A percentile compares a stretch with the other conserved stretches of the same genome.
These are phyloP conservation scores for Cladosporium colombiae DNA, from an alignment of 2,329 filamentous ascomycete species.

Conservation along the genomic window DNA sequence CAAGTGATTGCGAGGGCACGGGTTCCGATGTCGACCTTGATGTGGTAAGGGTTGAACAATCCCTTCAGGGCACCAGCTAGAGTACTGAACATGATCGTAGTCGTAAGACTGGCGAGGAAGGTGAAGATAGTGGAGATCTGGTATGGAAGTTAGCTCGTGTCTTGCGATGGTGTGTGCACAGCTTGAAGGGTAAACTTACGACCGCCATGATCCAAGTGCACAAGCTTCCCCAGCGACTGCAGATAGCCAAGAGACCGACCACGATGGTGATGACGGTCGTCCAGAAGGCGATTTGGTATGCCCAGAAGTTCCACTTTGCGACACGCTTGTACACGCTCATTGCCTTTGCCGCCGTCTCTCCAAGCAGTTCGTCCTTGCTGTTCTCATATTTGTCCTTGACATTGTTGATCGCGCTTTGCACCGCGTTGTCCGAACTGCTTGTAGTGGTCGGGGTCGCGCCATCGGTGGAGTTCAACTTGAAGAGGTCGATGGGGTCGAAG, in stretches of 20 bases:
- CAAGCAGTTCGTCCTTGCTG: conserved; percentile 52
- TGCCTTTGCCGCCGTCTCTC: conserved; percentile 64
- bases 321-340: conserved; percentile 73
- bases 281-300: conserved; percentile 73
- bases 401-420: conserved; percentile 44
- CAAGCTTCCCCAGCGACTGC: conserved; percentile 78
- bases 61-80: conserved; percentile 69
- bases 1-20: conserved; percentile 73
- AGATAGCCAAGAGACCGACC: conserved; percentile 79
- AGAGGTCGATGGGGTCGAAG: conserved; percentile 67
- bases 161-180: conserved; percentile 21
- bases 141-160: conserved; percentile 4
- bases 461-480: conserved; percentile 57
- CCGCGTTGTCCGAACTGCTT: conserved; percentile 25
- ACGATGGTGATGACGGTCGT: conserved; percentile 71
- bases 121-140: conserved; percentile 58
- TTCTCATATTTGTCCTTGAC: conserved; percentile 53
- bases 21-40: conserved; percentile 65
- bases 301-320: conserved; percentile 79
- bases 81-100: conserved; percentile 71
- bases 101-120: conserved; percentile 67
- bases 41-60: conserved; percentile 69
- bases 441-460: conserved; percentile 30
- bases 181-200: conserved; percentile 51
- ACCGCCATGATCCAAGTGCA: conserved; percentile 75